Evolutionary conservation across 352 stramenopile species (phyloP).

Genomic region (Phytophthora megakarya): DNA sequence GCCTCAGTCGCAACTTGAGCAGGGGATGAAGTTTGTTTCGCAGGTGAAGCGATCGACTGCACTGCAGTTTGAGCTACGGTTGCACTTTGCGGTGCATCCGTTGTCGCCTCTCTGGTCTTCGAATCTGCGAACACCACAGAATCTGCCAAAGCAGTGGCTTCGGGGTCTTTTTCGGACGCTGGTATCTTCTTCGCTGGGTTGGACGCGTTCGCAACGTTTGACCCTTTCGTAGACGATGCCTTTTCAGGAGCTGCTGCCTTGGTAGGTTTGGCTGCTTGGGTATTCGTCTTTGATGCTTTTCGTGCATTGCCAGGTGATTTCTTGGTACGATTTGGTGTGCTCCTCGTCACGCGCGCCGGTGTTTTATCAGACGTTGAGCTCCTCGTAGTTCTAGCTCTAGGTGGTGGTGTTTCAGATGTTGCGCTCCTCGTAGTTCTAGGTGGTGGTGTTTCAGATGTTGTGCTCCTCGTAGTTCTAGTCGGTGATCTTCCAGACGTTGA

Average conservation of each 20-base stretch:
- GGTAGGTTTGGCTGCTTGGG: not conserved
- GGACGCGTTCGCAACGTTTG: not conserved
- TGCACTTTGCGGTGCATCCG: not conserved
- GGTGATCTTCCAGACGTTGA: not conserved
- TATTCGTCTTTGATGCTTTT: not conserved
- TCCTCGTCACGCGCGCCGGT: not conserved
- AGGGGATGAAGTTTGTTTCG: no score
- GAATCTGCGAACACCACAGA: not conserved
- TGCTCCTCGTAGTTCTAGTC: not conserved
- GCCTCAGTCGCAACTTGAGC: not conserved
- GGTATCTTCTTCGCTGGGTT: not conserved
- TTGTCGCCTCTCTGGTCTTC: not conserved
- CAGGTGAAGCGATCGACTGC: not conserved
- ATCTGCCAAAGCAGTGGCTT: not conserved
- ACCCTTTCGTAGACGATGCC: not conserved
- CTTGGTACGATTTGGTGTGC: not conserved
- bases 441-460: not conserved
- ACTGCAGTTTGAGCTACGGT: not conserved
- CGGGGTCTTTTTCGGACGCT: not conserved
- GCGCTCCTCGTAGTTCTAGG: not conserved
- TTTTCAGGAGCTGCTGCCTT: not conserved
- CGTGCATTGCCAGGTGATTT: not conserved
- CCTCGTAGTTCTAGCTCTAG: not conserved
- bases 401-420: not conserved
- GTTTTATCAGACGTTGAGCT: not conserved